Conservation (phyloP, 805 yeast species). For the Nakazawaea anatomiae region DNA sequence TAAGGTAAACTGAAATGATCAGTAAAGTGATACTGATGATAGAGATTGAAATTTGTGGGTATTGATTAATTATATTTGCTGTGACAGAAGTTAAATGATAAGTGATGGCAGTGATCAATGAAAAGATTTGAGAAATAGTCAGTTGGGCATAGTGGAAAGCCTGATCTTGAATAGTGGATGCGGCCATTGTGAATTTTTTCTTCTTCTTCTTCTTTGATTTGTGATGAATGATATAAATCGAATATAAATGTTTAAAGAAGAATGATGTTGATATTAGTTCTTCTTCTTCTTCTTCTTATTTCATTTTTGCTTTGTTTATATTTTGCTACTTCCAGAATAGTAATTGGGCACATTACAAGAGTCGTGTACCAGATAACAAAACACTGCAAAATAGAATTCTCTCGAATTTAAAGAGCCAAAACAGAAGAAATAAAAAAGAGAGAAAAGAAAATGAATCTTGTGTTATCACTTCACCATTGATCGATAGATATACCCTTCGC, state of each 20-base stretch:
- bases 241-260: no score
- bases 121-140: not conserved
- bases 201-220: no score
- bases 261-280: not conserved
- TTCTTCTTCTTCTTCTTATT: not conserved
- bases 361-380: not conserved
- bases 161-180: not conserved
- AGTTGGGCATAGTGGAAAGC: constrained; percentile 1
- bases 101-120: not conserved
- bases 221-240: no score
- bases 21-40: not conserved
- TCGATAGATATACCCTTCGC: not conserved
- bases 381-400: no score
- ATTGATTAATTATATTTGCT: not conserved
- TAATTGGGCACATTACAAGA: not conserved
- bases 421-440: no score
- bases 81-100: constrained; percentile 1
- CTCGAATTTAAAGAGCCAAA: no score
- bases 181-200: no score
- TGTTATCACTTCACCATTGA: not conserved
- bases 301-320: not conserved
- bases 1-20: constrained; percentile 1
- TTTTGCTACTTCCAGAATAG: not conserved
- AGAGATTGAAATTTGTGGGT: constrained; percentile 1
- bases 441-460: not conserved